phyloP scores from a whole-genome alignment of 345 rosid species.

The Arabidopsis thaliana region TAIR10.1 NC_003070.9:20776001-20776500 shows the following conservation, averaged over 20 bases:
- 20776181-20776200: conserved; percentile 23
- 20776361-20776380: background rate
- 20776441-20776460: background rate
- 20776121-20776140: background rate
- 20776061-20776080: conserved; percentile 8
- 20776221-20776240: conserved; percentile 20
- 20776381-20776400: background rate
- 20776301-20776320: conserved; percentile 12
- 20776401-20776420: background rate
- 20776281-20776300: conserved; percentile 23
- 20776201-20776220: conserved; percentile 1
- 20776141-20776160: background rate
- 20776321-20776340: background rate
- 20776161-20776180: conserved; percentile 16
- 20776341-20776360: background rate
- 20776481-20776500: background rate
- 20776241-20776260: conserved; percentile 6
- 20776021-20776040: conserved; percentile 14
- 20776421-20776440: background rate
- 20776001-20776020: conserved; percentile 6
- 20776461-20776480: background rate
- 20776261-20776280: conserved; percentile 11
- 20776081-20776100: conserved; percentile 24
- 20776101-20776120: conserved; percentile 20
- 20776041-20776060: background rate